Conservation (phyloP, 2,329 filamentous ascomycete species). For the Mycosphaerella arachidis region DNA sequence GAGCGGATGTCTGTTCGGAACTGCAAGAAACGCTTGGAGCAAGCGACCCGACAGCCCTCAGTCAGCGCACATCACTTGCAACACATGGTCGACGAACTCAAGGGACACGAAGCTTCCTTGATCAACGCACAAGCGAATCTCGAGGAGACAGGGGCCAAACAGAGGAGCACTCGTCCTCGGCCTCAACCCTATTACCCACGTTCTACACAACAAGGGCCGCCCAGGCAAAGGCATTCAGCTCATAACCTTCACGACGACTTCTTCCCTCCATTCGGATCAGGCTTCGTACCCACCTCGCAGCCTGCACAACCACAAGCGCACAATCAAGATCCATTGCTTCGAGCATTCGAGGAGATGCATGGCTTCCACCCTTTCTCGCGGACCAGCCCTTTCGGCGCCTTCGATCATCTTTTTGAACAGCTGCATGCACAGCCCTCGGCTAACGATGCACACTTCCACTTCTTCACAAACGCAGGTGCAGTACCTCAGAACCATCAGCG, state of each 20-base stretch:
- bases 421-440: conserved; percentile 4
- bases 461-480: conserved; percentile 21
- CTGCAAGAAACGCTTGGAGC: conserved; percentile 25
- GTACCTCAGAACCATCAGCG: conserved; percentile 6
- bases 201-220: conserved; percentile 3
- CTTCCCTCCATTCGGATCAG: conserved; percentile 14
- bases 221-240: conserved; percentile 4
- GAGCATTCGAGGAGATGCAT: conserved; percentile 18
- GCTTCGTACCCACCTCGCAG: conserved; percentile 8
- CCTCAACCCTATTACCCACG: conserved; percentile 9
- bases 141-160: conserved; percentile 11
- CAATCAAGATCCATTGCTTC: conserved; percentile 18
- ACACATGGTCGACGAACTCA: conserved; percentile 25
- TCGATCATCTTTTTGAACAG: conserved; percentile 15
- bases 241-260: conserved; percentile 13
- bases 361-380: conserved; percentile 10
- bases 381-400: conserved; percentile 9
- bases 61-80: conserved; percentile 23
- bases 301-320: background rate
- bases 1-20: conserved; percentile 17
- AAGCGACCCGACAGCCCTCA: conserved; percentile 22
- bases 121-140: conserved; percentile 14
- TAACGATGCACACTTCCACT: conserved; percentile 13
- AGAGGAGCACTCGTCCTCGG: conserved; percentile 10
- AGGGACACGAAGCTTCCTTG: conserved; percentile 18